A percentile compares a stretch with the other conserved stretches of the same genome.
These are phyloP conservation scores for Paecilomyces dactylethromorphus DNA, from an alignment of 2,329 filamentous ascomycete species.

Conservation along the genomic window DNA sequence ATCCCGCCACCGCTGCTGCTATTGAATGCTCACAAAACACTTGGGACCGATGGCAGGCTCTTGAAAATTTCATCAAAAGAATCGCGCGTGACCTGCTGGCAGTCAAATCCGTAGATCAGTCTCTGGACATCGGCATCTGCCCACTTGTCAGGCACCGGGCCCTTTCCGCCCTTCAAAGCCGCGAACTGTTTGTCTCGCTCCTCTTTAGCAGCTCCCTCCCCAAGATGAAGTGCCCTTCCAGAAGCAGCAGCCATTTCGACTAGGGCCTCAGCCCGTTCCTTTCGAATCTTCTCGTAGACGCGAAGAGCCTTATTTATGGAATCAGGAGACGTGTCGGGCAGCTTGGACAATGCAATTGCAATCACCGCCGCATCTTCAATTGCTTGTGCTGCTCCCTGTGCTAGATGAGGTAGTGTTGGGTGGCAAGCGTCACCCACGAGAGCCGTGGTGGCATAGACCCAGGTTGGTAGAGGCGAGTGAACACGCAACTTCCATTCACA, in stretches of 20 bases:
- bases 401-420: conserved; percentile 58
- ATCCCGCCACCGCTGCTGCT: not conserved
- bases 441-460: conserved; percentile 49
- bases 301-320: conserved; percentile 48
- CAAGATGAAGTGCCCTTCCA: conserved; percentile 50
- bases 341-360: conserved; percentile 43
- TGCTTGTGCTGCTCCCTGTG: conserved; percentile 59
- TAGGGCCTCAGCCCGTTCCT: conserved; percentile 50
- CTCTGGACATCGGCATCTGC: conserved; percentile 62
- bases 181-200: conserved; percentile 53
- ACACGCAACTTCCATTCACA: conserved; percentile 61
- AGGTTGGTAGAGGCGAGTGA: conserved; percentile 56
- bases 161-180: conserved; percentile 44
- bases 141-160: conserved; percentile 57
- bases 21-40: not conserved
- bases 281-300: conserved; percentile 51
- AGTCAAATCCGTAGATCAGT: conserved; percentile 60
- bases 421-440: conserved; percentile 57
- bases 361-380: conserved; percentile 58
- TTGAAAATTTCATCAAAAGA: conserved; percentile 45
- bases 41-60: not conserved
- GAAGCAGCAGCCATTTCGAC: conserved; percentile 52
- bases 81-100: conserved; percentile 48
- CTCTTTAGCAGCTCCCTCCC: conserved; percentile 53
- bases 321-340: conserved; percentile 41